A percentile compares a stretch with the other conserved stretches of the same genome.
phyloP scores from a whole-genome alignment of 306 rosid genomes.

The Betula pendula region DNA sequence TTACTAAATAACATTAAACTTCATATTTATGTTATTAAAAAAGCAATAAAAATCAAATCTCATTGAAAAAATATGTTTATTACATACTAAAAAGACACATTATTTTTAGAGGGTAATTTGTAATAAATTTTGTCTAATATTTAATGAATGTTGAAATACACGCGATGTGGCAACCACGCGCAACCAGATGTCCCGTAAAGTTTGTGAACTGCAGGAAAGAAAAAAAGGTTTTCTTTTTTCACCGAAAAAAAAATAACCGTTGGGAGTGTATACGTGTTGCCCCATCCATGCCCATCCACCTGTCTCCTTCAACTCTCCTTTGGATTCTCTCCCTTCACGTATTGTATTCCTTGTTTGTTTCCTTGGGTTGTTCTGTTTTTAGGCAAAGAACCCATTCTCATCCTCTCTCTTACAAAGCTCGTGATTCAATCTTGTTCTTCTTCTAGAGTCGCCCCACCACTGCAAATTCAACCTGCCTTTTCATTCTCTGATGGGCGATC shows the following conservation, averaged over 20 bases:
- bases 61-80: no score
- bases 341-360: slow-evolving; percentile 47
- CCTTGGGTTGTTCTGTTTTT: slow-evolving; percentile 18
- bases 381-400: slow-evolving; percentile 33
- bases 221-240: slow-evolving; percentile 19
- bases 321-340: slow-evolving; percentile 50
- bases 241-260: slow-evolving; percentile 61
- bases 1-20: no score
- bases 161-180: slow-evolving; percentile 22
- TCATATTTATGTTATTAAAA: no score
- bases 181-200: slow-evolving; percentile 4
- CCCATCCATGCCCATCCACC: slow-evolving; percentile 39
- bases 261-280: slow-evolving; percentile 52
- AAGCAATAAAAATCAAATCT: no score
- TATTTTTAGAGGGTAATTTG: no score
- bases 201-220: not conserved
- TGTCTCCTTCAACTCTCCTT: slow-evolving; percentile 52
- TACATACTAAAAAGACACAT: no score
- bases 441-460: not conserved
- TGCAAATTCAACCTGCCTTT: slow-evolving; percentile 5
- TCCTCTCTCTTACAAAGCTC: slow-evolving; percentile 26
- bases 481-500: slow-evolving; percentile 31
- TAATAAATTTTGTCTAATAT: not conserved
- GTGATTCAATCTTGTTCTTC: slow-evolving; percentile 26
- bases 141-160: not conserved